Base-by-base conservation (phyloP, 305 asterid species). In the Vinca major region DNA sequence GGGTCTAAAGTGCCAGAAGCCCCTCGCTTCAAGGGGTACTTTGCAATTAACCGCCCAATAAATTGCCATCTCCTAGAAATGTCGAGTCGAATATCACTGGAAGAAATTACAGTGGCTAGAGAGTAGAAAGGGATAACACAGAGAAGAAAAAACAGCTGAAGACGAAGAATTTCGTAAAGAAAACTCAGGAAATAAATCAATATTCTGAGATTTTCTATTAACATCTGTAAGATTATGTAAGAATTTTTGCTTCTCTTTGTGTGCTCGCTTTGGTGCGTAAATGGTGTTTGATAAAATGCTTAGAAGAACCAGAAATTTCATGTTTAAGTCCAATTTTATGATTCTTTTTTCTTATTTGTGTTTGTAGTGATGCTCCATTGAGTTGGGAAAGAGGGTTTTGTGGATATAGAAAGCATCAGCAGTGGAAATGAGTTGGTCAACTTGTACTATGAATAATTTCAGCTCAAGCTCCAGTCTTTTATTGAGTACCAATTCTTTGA, bases 391-490 rank as follows among this genome's bases (percentile, higher is more conserved):
- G 69, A 65, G 40, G 39, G 10, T 47, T 14, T 47, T 51, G 8
- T 50, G 33, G 14, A 53, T n/a, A 16, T 41, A 67, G 52, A 67
- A 47, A 48, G 21, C 45, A 36, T 9, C 65, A 61, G 48, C 8
- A 16, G 67, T 9, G 9, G 62, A 47, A 72, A 72, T 72, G 76
- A 58, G 61, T 16, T 58, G 47, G 71, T 47, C 67, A 60, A 41
- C 21, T 64, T 71, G 66, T 33, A 2, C 53, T 41, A 9, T 49
- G 17, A 37, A 58, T 37, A 50, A 20, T 62, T 71, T 52, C 62
- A 62, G 63, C 68, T 62, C 72, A 17, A 61, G 76, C 49, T n/a
- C 19, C 20, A 58, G 51, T 45, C 19, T 37, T 49, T 21, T 66
- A 39, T 17, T 63, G 17, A 26, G 43, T 43, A 43, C 47, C n/a